These are phyloP conservation scores for Lavandula angustifolia DNA, from an alignment of 257 asterid species.

Conservation along the genomic window DNA sequence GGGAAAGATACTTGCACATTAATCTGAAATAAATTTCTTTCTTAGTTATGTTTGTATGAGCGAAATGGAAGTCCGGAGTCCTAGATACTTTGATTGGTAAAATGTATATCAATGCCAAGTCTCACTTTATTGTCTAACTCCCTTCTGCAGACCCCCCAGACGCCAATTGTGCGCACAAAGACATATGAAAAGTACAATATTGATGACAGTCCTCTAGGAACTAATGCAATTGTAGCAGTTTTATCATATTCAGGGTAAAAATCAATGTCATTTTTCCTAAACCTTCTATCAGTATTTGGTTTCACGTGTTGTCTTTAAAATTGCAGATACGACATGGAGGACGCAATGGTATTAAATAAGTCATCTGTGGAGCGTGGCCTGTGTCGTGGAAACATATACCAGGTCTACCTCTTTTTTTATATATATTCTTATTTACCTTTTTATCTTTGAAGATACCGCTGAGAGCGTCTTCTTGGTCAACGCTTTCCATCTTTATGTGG, in stretches of 20 bases:
- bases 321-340: slow-evolving; percentile 97
- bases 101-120: slow-evolving; percentile 11
- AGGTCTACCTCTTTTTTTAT: slow-evolving; percentile 49
- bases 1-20: too few relatives aligned
- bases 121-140: slow-evolving; percentile 26
- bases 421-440: slow-evolving; percentile 12
- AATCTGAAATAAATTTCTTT: background rate
- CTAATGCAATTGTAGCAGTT: slow-evolving; percentile 97
- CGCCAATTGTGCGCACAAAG: slow-evolving; percentile 93
- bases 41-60: slow-evolving; percentile 21
- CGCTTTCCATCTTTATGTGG: background rate
- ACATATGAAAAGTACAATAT: slow-evolving; percentile 79
- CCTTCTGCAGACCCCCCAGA: slow-evolving; percentile 85
- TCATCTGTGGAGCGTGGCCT: slow-evolving; percentile 98
- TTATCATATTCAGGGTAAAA: slow-evolving; percentile 95
- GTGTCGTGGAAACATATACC: slow-evolving; percentile 92
- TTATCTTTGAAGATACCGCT: slow-evolving; percentile 11
- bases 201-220: slow-evolving; percentile 90
- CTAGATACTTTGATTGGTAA: slow-evolving; percentile 8
- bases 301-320: slow-evolving; percentile 29
- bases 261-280: slow-evolving; percentile 7
- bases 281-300: slow-evolving; percentile 19
- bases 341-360: slow-evolving; percentile 93
- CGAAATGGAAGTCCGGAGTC: slow-evolving; percentile 19
- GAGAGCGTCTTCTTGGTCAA: slow-evolving; percentile 5